These are phyloP conservation scores for Daldinia loculata DNA, from an alignment of 495 filamentous ascomycete species.

Conservation along the genomic window DNA sequence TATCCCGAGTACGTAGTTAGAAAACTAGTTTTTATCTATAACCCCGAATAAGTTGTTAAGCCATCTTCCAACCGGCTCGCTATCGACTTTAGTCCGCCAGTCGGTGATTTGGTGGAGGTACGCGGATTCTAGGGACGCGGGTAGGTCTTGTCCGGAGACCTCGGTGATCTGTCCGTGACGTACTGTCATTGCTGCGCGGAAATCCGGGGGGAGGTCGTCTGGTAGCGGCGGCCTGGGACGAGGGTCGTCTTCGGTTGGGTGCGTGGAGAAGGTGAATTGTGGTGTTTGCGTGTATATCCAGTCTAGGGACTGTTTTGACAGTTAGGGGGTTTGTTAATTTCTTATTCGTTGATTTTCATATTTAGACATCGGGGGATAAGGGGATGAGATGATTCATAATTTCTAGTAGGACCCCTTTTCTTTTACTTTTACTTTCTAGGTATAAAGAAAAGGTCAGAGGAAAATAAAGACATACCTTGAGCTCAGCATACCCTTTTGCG, in stretches of 20 bases:
- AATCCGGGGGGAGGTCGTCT: slow-evolving; percentile 38
- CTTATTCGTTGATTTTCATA: neutral
- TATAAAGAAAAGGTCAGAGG: too few relatives aligned
- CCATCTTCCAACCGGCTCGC: slow-evolving; percentile 43
- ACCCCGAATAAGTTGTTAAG: slow-evolving; percentile 53
- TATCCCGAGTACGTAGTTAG: too few relatives aligned
- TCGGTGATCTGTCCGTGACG: slow-evolving; percentile 55
- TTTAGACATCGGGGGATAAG: too few relatives aligned
- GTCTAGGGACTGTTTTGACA: slow-evolving; percentile 62
- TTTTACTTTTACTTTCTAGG: too few relatives aligned
- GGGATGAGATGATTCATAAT: too few relatives aligned
- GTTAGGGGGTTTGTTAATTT: neutral
- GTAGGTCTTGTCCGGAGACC: slow-evolving; percentile 26
- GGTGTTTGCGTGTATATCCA: slow-evolving; percentile 90
- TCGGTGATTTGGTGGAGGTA: slow-evolving; percentile 53
- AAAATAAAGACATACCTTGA: slow-evolving; percentile 29
- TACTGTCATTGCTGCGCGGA: slow-evolving; percentile 44
- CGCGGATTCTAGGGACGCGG: slow-evolving; percentile 34
- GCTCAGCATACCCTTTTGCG: slow-evolving; percentile 30
- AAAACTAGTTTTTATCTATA: neutral
- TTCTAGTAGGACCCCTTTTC: too few relatives aligned
- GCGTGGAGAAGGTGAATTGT: slow-evolving; percentile 75
- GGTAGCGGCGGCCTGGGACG: slow-evolving; percentile 60
- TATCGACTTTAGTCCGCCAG: slow-evolving; percentile 46
- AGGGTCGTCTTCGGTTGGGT: slow-evolving; percentile 62